Base-by-base conservation (phyloP, 805 yeast genomes). In the Teunomyces aglyptinius region DNA sequence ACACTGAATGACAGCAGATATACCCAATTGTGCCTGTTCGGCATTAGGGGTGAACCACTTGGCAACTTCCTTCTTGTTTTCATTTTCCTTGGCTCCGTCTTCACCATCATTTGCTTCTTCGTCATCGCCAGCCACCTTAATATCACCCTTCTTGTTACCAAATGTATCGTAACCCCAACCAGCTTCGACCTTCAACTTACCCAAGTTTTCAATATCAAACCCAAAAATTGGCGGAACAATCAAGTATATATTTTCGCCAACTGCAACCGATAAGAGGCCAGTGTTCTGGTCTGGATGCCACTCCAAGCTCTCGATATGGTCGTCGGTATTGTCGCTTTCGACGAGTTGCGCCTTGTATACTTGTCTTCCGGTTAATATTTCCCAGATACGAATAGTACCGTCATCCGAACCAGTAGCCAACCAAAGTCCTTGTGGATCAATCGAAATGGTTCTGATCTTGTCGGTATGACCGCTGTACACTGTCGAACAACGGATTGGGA, bases 351-450 rank as follows among this genome's bases (percentile, higher is more conserved):
- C 72, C 50, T 81, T 80, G 76, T 81, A 88, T 43, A 92, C 88
- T 73, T 92, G 95, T 68, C 99, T 83, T 40, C 99, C 99, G 4
- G 97, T 89, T 49, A 90, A 71, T 15, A 90, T 84, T 71, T 94
- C 99, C 98, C 99, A 94, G n/a, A 94, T 78, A 56, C 97, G 80
- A 5, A 94, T 91, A 13, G 91, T 80, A 46, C 98, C 98, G 64
- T 94, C 99, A 64, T 94, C 98, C 13, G 96, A 87, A 48, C 97
- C 99, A 3, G 99, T 94, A 16, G 99, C 99, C 47, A 94, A 73
- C 94, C 96, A 94, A 57, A 86, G 75, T 4, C 99, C 99, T 27
- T 83, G 75, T 43, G 96, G 96, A 63, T 92, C 96, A 41, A 92
- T 78, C 6, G 91, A 81, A 24, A 94, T 61, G 2, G 92, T 76